Conservation (phyloP, 2,329 filamentous ascomycete genomes). For the Talaromyces albobiverticillius region DNA sequence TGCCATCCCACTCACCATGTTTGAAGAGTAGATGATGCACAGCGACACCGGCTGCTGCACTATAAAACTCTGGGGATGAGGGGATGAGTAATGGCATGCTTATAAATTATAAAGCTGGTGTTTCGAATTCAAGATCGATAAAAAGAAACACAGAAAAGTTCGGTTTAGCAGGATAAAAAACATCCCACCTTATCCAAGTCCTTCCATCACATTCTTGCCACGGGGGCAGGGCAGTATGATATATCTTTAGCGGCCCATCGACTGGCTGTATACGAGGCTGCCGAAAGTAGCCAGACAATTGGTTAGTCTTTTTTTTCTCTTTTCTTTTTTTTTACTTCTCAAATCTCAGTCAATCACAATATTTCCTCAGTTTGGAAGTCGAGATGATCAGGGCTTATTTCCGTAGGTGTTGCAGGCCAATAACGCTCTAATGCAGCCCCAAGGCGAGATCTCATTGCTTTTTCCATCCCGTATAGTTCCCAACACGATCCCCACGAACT, state of each 20-base stretch:
- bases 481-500: not conserved
- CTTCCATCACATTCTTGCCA: not conserved
- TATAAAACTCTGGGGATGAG: not conserved
- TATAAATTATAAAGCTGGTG: not conserved
- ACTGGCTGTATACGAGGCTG: not conserved
- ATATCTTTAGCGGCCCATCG: too few species aligned
- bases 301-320: not conserved
- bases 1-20: conserved; percentile 14
- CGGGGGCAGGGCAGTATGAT: not conserved
- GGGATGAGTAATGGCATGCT: not conserved
- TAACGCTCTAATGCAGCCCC: not conserved
- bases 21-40: conserved; percentile 6
- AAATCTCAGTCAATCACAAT: not conserved
- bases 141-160: not conserved
- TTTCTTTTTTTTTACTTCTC: too few species aligned
- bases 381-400: not conserved
- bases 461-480: not conserved
- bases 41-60: conserved; percentile 7
- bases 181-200: not conserved
- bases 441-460: not conserved
- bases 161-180: not conserved
- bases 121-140: not conserved
- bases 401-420: not conserved
- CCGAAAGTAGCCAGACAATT: not conserved
- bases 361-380: not conserved